Percentiles rank a stretch among this genome's conserved stretches.
These are phyloP conservation scores for Pseudogymnoascus sp. DNA, from an alignment of 2,329 filamentous ascomycete genomes.

Conservation along the genomic window DNA sequence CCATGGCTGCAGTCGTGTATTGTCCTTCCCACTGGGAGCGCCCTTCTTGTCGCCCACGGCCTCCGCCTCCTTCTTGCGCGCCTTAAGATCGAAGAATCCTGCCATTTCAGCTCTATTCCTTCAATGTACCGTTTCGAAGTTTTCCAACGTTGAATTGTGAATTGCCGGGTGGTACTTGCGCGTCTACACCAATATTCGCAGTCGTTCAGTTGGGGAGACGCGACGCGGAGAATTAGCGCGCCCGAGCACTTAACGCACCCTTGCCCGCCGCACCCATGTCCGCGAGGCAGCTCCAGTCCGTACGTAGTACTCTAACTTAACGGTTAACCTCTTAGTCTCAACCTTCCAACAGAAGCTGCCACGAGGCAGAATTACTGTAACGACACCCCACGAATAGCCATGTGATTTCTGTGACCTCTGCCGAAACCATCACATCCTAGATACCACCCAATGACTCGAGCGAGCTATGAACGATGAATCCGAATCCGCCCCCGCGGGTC, in stretches of 20 bases:
- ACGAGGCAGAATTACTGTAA: background rate
- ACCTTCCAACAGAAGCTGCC: background rate
- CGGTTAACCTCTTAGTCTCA: background rate
- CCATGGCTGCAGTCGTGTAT: conserved; percentile 74
- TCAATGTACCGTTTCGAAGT: background rate
- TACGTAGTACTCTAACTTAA: background rate
- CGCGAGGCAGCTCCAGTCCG: background rate
- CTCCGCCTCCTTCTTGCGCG: conserved; percentile 69
- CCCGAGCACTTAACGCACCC: background rate
- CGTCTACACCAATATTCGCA: background rate
- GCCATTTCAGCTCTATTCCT: conserved; percentile 48
- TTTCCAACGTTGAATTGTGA: background rate
- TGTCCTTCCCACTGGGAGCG: conserved; percentile 52
- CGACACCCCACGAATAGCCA: background rate
- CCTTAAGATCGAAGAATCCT: conserved; percentile 93
- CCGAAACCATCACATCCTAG: background rate
- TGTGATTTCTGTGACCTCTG: background rate
- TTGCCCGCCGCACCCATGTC: background rate
- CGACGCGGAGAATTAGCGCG: conserved; percentile 3
- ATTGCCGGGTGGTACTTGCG: background rate
- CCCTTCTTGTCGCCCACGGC: conserved; percentile 56
- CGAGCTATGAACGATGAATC: conserved; percentile 46
- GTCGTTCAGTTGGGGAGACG: background rate
- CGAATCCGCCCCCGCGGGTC: conserved; percentile 33
- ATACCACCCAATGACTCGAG: conserved; percentile 23